Conservation (phyloP, 768 basidiomycete species). For the Russula virescens region DNA sequence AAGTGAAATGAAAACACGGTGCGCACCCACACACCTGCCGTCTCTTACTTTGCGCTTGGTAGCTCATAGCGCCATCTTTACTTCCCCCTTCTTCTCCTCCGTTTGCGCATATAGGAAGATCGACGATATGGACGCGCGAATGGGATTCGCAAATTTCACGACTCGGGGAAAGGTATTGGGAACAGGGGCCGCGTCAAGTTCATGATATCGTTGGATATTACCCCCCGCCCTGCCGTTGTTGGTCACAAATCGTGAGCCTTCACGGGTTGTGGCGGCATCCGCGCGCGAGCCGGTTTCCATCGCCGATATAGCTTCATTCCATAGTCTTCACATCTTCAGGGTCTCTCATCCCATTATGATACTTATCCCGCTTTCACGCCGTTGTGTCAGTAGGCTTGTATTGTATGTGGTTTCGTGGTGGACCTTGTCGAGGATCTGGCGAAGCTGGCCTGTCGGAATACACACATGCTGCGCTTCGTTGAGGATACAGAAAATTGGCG, state of each 20-base stretch:
- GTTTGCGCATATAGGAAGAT: constrained; percentile 12
- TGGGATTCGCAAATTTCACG: constrained; percentile 24
- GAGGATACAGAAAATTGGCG: neutral
- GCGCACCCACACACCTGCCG: constrained; percentile 25
- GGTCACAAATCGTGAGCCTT: neutral
- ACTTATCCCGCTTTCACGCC: too few species aligned
- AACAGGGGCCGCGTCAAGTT: neutral
- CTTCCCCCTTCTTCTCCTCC: neutral
- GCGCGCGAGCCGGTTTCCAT: neutral
- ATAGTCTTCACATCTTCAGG: too few species aligned
- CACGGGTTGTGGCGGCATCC: neutral
- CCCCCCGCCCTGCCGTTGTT: neutral
- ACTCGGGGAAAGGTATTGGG: constrained; percentile 21
- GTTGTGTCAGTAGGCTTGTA: neutral
- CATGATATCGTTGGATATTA: neutral
- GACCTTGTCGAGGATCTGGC: neutral
- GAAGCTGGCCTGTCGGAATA: neutral
- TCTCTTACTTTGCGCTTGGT: neutral
- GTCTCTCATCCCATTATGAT: neutral
- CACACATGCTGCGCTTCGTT: neutral
- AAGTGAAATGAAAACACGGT: constrained; percentile 84
- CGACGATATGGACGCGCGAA: constrained; percentile 25
- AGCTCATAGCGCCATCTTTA: neutral
- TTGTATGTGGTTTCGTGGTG: neutral
- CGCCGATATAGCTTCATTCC: neutral